Evolutionary conservation across 306 rosid genomes (phyloP).

Genomic region (Dryas drummondii): DNA sequence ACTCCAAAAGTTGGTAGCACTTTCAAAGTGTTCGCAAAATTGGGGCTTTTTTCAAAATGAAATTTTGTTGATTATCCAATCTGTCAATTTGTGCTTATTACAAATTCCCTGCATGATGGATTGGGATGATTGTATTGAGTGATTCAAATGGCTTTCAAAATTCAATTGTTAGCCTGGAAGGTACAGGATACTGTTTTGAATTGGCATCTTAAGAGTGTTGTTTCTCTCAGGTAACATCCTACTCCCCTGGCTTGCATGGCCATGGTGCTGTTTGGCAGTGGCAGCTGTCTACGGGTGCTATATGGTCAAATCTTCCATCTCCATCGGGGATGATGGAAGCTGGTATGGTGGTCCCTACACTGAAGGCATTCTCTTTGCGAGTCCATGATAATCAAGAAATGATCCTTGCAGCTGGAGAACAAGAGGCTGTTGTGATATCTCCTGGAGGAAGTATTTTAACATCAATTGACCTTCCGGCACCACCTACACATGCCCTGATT

Average conservation of each 20-base stretch:
- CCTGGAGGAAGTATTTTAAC: slow-evolving; percentile 80
- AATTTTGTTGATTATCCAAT: neutral
- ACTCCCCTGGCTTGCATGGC: slow-evolving; percentile 89
- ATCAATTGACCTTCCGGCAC: slow-evolving; percentile 70
- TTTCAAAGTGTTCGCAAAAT: neutral
- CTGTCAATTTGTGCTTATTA: neutral
- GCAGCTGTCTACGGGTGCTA: slow-evolving; percentile 83
- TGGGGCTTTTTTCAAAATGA: neutral
- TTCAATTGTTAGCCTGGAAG: slow-evolving; percentile 8
- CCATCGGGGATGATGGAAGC: slow-evolving; percentile 95
- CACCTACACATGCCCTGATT: slow-evolving; percentile 82
- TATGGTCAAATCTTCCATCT: slow-evolving; percentile 97
- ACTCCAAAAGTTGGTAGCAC: neutral
- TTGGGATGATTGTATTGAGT: neutral
- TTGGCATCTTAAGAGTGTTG: slow-evolving; percentile 12
- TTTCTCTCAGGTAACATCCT: slow-evolving; percentile 75
- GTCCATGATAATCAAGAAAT: slow-evolving; percentile 57
- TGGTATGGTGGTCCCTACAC: slow-evolving; percentile 75
- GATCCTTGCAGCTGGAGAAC: slow-evolving; percentile 97
- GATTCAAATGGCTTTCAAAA: neutral
- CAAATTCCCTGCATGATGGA: neutral
- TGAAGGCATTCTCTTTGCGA: slow-evolving; percentile 74
- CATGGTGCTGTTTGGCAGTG: slow-evolving; percentile 93
- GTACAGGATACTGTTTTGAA: slow-evolving; percentile 2
- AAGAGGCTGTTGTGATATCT: slow-evolving; percentile 84